A percentile compares a stretch with the other conserved stretches of the same genome.
Evolutionary conservation across 2,329 filamentous ascomycete species (phyloP).

Genomic region (Emericellopsis atlantica): DNA sequence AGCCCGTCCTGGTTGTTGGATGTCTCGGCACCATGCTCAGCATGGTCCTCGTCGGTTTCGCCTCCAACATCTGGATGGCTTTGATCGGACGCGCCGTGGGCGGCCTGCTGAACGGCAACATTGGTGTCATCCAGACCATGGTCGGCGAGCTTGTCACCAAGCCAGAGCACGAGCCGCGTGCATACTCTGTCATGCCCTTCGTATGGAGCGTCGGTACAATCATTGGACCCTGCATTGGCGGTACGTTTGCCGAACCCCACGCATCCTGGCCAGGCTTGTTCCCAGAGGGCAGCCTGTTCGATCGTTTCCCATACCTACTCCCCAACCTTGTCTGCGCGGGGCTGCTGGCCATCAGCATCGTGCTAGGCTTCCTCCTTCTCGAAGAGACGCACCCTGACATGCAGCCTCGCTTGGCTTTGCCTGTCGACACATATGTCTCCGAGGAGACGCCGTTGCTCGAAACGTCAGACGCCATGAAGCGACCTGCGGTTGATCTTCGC

Average conservation of each 20-base stretch:
- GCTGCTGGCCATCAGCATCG: conserved; percentile 65
- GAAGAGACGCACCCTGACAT: conserved; percentile 84
- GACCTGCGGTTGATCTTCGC: conserved; percentile 59
- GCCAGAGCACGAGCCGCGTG: conserved; percentile 75
- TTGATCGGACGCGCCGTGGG: conserved; percentile 64
- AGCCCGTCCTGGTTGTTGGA: conserved; percentile 72
- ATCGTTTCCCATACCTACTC: conserved; percentile 71
- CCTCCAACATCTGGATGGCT: conserved; percentile 74
- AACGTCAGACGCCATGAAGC: conserved; percentile 61
- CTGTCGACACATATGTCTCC: conserved; percentile 36
- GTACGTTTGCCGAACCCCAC: conserved; percentile 70
- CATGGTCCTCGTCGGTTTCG: conserved; percentile 71
- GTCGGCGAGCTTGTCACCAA: conserved; percentile 77
- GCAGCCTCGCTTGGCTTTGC: conserved; percentile 39
- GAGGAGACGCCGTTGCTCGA: conserved; percentile 65
- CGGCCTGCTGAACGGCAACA: conserved; percentile 80
- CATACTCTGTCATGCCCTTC: conserved; percentile 88
- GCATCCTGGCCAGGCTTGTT: conserved; percentile 62
- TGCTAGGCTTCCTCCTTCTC: conserved; percentile 68
- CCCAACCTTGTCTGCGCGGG: conserved; percentile 77
- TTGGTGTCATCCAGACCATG: conserved; percentile 86
- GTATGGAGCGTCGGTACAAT: conserved; percentile 89
- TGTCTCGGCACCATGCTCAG: conserved; percentile 74
- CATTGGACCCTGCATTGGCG: conserved; percentile 77
- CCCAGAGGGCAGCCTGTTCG: conserved; percentile 56